These are phyloP conservation scores for Saccharum officinarum DNA, from an alignment of 176 grass and related monocot genomes.

Conservation along the genomic window DNA sequence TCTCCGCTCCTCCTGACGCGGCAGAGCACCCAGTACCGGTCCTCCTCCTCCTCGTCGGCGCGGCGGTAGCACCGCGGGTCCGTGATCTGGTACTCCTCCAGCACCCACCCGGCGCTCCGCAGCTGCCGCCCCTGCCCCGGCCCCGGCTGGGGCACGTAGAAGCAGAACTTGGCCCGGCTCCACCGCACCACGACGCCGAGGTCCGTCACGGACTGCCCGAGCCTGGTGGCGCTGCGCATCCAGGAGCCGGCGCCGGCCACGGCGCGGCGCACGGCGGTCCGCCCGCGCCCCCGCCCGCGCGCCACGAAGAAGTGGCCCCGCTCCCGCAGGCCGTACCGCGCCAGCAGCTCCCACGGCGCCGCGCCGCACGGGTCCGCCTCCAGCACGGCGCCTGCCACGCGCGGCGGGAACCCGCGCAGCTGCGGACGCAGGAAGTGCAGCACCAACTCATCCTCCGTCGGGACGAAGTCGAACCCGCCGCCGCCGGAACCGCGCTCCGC, in stretches of 20 bases:
- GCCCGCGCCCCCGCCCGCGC: neutral
- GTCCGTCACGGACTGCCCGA: neutral
- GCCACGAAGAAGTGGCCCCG: conserved; percentile 39
- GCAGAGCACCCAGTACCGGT: conserved; percentile 52
- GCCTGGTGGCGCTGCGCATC: conserved; percentile 14
- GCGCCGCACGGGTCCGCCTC: conserved; percentile 38
- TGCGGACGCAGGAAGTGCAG: conserved; percentile 40
- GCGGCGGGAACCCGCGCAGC: conserved; percentile 47
- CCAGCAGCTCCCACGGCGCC: conserved; percentile 49
- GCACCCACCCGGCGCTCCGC: conserved; percentile 40
- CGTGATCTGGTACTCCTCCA: conserved; percentile 54
- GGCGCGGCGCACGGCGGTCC: neutral
- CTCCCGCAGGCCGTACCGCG: conserved; percentile 14
- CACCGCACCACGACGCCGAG: conserved; percentile 46
- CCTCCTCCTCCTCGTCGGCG: conserved; percentile 38
- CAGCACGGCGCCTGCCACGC: conserved; percentile 40
- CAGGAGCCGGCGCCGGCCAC: conserved; percentile 12
- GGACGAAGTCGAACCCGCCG: conserved; percentile 22
- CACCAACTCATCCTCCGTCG: conserved; percentile 50
- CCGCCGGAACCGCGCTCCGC: neutral
- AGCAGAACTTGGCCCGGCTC: conserved; percentile 21
- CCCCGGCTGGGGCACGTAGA: conserved; percentile 10
- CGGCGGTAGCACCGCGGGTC: conserved; percentile 45
- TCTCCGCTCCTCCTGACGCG: conserved; percentile 27
- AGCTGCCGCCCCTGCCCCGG: neutral